These are phyloP conservation scores for Veloboletus limbatus DNA, from an alignment of 1,284 basidiomycete genomes.

Conservation along the genomic window DNA sequence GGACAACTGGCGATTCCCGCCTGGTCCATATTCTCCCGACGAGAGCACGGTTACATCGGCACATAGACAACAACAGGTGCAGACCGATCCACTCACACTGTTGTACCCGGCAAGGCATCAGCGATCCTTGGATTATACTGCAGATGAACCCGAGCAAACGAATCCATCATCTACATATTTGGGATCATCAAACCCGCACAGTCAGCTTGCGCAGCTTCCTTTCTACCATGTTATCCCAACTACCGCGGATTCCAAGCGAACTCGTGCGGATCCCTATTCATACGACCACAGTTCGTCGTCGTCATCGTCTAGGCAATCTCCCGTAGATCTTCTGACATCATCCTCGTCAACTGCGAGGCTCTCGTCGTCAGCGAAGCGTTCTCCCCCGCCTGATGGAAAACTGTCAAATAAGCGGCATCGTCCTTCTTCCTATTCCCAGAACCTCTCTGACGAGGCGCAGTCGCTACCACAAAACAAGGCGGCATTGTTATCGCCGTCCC, in stretches of 20 bases:
- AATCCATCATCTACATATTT: slow-evolving; percentile 5
- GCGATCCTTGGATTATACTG: slow-evolving; percentile 4
- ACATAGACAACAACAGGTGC: slow-evolving; percentile 16
- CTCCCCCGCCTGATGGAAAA: slow-evolving; percentile 26
- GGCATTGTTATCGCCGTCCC: slow-evolving; percentile 65
- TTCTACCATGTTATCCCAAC: slow-evolving; percentile 17
- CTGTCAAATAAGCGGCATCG: slow-evolving; percentile 38
- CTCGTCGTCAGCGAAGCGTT: slow-evolving; percentile 26
- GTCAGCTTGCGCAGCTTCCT: slow-evolving; percentile 13
- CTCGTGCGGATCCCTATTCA: slow-evolving; percentile 7
- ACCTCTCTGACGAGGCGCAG: slow-evolving; percentile 16
- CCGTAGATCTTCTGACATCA: slow-evolving; percentile 21
- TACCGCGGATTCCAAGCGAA: slow-evolving; percentile 10
- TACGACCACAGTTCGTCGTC: slow-evolving; percentile 24
- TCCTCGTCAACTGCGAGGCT: slow-evolving; percentile 14
- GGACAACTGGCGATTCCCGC: slow-evolving; percentile 29
- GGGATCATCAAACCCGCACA: slow-evolving; percentile 3
- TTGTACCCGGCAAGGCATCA: slow-evolving; percentile 21
- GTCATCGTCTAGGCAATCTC: slow-evolving; percentile 30
- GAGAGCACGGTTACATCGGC: slow-evolving; percentile 12
- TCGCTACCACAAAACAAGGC: slow-evolving; percentile 17
- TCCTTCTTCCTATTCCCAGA: slow-evolving; percentile 10
- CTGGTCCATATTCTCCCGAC: slow-evolving; percentile 14
- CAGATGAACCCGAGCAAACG: slow-evolving; percentile 4
- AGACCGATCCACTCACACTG: slow-evolving; percentile 18